phyloP scores from a whole-genome alignment of 2,329 filamentous ascomycete species.

The Graphiopsis chlorocephala region DNA sequence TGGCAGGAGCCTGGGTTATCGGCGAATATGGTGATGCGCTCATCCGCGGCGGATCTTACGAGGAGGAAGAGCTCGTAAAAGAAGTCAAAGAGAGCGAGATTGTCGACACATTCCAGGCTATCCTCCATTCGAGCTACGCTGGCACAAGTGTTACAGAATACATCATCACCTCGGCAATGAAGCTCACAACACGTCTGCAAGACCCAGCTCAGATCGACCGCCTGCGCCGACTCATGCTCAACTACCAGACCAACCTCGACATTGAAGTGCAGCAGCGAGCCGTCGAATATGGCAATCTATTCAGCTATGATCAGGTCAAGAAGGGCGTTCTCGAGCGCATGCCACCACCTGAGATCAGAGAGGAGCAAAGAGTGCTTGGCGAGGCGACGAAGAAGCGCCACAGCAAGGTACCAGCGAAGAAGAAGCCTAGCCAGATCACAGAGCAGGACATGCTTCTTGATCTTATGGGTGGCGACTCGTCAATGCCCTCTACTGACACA shows the following conservation, averaged over 20 bases:
- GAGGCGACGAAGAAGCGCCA: conserved; percentile 59
- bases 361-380: conserved; percentile 87
- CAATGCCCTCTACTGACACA: conserved; percentile 58
- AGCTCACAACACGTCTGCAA: conserved; percentile 82
- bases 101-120: conserved; percentile 85
- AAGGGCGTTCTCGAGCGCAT: conserved; percentile 93
- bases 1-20: conserved; percentile 95
- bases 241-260: conserved; percentile 81
- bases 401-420: conserved; percentile 64
- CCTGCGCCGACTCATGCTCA: conserved; percentile 72
- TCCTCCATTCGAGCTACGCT: conserved; percentile 91
- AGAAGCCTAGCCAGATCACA: conserved; percentile 72
- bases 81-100: conserved; percentile 85
- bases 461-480: conserved; percentile 75
- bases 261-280: conserved; percentile 95
- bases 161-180: conserved; percentile 91
- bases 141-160: conserved; percentile 91
- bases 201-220: conserved; percentile 85
- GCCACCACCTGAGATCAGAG: conserved; percentile 94
- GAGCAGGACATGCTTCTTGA: conserved; percentile 91
- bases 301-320: conserved; percentile 81
- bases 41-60: conserved; percentile 84
- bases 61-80: conserved; percentile 85
- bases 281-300: conserved; percentile 94
- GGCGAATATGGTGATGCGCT: conserved; percentile 93